Evolutionary conservation across 805 yeast species (phyloP), one percentile per base, ranked within the genome.

Genomic region (Cyberlindnera bimundalis): DNA sequence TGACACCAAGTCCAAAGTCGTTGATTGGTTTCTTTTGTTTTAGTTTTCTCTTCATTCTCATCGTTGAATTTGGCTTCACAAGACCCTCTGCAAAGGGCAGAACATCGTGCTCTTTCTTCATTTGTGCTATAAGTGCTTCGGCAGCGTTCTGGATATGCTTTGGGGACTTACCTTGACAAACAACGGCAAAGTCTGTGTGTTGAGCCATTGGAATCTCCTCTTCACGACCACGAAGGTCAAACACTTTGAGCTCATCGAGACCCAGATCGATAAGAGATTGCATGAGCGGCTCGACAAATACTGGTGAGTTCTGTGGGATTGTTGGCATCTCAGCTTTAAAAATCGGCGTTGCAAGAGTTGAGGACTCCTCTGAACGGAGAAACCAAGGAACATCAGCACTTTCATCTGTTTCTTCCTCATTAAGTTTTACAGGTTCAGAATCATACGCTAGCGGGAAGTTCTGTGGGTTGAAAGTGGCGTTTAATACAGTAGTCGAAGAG

Each of bases 81-180:
- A 84, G 64, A 0, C 97, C 98, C 53, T 89, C 96, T 4, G 81
- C 67, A 6, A 61, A 55, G 0, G 93, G 82, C 1, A 72, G 48
- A 1, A 60, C 57, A 9, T 65, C 59, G 40, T 62, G 65, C 7
- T 67, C 64, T 28, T 73, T 73, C 56, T 90, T 90, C 30, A 88
- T 56, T 56, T 68, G 69, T 20, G 68, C 68, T 36, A 76, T 67
- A 28, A 89, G 62, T 48, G 78, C 81, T 13, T 65, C 64, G 2
- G 84, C 77, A 2, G 95, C 88, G 46, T 79, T 81, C 48, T 74
- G 79, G 17, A 88, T 64, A 63, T 90, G 98, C 46, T 76, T 80
- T 28, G 78, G 75, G 23, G 90, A 78, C 58, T 81, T 83, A 4
- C 95, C 96, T 0, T 93, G 76, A 15, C 81, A 75, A 1, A 91